Evolutionary conservation across 2,329 filamentous ascomycete genomes (phyloP), one percentile per base, ranked within the genome.

Genomic region (Fusarium irregulare): DNA sequence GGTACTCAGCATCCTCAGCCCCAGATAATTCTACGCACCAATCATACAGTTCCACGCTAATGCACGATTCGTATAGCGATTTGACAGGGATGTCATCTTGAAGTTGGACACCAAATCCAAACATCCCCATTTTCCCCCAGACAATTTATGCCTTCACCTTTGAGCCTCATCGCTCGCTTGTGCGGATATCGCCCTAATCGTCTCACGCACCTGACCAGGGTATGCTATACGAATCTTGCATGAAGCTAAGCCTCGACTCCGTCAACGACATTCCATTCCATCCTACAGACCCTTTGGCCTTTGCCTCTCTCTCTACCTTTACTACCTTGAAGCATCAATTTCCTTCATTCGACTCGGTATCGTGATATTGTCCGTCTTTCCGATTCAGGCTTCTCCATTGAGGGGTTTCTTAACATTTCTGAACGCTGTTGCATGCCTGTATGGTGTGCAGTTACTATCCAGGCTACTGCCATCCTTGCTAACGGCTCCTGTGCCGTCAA

Each of bases 201-300:
- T 41, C 57, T 44, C 34, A 32, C 37, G 32, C 46, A 21, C 41
- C 47, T 25, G 37, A 37, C 66, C 53, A 60, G 66, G 56, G 54
- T 67, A 41, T 73, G 72, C 73, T 75, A 75, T 71, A 75, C 73
- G 73, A 75, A 75, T 69, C 64, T 53, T 75, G 73, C 73, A 75
- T 70, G 68, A 69, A 66, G 70, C 72, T 74, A 74, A 65, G 60
- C 72, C 65, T 46, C 62, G 55, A 59, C 44, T 59, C 47, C 21
- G 21, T 54, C 55, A 60, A 69, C 65, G 48, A 66, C 65, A 56
- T 21, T 42, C 46, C 32, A 65, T 46, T 46, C 46, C 27, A 65
- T 46, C 10, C 41, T 13, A n/a, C 34, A 37, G 34, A 37, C 10
- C 8, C 32, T 34, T 8, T 34, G 25, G 8, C 5, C 34, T n/a